phyloP scores from a whole-genome alignment of 257 asterid genomes.

The Catharanthus roseus region DNA sequence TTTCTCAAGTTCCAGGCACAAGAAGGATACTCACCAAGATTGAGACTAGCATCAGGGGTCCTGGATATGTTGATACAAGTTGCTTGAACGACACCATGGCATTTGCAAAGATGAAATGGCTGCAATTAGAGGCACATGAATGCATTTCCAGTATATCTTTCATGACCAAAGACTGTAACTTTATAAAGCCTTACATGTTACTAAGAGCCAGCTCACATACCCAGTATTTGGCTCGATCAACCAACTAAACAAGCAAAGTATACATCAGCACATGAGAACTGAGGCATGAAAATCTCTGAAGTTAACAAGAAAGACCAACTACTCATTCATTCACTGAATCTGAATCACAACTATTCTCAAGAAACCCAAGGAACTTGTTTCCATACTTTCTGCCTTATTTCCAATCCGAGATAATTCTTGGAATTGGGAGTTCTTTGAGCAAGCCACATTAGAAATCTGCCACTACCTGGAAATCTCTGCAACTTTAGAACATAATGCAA shows the following conservation, averaged over 20 bases:
- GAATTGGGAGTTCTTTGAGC: conserved; percentile 51
- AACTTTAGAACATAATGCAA: conserved; percentile 5
- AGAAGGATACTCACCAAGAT: conserved; percentile 60
- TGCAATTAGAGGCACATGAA: conserved; percentile 36
- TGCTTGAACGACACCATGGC: conserved; percentile 73
- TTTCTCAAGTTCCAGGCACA: conserved; percentile 11
- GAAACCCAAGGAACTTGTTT: conserved; percentile 9
- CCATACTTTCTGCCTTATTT: conserved; percentile 84
- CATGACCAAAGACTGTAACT: conserved; percentile 18
- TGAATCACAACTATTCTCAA: conserved; percentile 10
- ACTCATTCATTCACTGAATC: conserved; percentile 7
- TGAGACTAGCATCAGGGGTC: conserved; percentile 74
- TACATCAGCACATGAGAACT: conserved; percentile 12
- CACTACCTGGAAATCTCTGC: conserved; percentile 55
- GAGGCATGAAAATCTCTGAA: conserved; percentile 16
- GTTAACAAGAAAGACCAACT: conserved; percentile 12
- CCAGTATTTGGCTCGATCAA: conserved; percentile 79
- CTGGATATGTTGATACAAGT: conserved; percentile 77
- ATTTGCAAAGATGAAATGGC: conserved; percentile 78
- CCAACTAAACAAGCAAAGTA: conserved; percentile 57
- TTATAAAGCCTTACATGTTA: conserved; percentile 58
- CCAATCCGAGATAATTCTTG: conserved; percentile 80
- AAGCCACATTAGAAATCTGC: conserved; percentile 83
- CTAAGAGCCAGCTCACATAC: conserved; percentile 54
- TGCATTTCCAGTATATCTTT: conserved; percentile 16